These are phyloP conservation scores for Russula abietina DNA, from an alignment of 768 basidiomycete genomes.

Conservation along the genomic window DNA sequence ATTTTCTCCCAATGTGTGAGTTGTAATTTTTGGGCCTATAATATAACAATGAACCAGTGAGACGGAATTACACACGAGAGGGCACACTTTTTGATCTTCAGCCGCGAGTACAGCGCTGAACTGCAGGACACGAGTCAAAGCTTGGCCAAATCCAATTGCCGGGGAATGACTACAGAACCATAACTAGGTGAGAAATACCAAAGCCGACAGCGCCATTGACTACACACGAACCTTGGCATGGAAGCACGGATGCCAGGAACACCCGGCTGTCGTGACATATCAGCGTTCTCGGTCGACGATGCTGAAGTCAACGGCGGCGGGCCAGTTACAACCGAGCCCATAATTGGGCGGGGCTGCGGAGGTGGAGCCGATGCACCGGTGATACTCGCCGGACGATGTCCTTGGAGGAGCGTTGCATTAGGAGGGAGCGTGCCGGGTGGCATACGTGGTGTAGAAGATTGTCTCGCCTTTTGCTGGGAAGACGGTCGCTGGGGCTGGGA, in stretches of 20 bases:
- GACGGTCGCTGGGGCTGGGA: constrained; percentile 24
- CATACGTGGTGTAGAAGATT: constrained; percentile 44
- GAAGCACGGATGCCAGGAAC: constrained; percentile 10
- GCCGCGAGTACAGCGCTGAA: constrained; percentile 61
- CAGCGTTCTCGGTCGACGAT: constrained; percentile 18
- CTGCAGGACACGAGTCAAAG: constrained; percentile 55
- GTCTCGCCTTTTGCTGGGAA: constrained; percentile 44
- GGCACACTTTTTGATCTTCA: constrained; percentile 45
- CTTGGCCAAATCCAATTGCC: constrained; percentile 52
- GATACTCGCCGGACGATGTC: constrained; percentile 25
- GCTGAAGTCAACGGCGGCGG: constrained; percentile 14
- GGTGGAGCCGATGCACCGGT: constrained; percentile 8
- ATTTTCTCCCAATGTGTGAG: constrained; percentile 62
- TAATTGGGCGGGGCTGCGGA: constrained; percentile 14
- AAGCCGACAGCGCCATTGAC: neutral
- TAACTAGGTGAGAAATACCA: neutral
- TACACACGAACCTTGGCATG: constrained; percentile 12
- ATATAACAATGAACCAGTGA: neutral
- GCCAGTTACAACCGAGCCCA: neutral
- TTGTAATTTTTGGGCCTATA: constrained; percentile 46
- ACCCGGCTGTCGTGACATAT: constrained; percentile 14
- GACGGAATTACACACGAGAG: neutral
- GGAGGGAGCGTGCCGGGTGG: constrained; percentile 34
- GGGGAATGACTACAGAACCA: constrained; percentile 4
- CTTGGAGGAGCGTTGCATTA: constrained; percentile 26